phyloP scores from a whole-genome alignment of 2,329 filamentous ascomycete species.

The Aspergillus texensis region DNA sequence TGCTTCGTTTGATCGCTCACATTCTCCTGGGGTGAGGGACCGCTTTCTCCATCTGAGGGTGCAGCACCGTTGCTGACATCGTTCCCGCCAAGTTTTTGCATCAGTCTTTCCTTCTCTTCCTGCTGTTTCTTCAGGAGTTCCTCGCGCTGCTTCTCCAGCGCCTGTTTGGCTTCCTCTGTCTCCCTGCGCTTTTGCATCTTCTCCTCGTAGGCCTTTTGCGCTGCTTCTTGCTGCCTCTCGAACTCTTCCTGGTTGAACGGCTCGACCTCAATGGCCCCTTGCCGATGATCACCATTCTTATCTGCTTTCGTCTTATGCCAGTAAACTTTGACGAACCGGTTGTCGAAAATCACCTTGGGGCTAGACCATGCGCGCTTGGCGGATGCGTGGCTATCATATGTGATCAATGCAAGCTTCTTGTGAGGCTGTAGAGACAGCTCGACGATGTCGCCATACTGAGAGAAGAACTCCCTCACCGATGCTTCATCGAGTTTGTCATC shows the following conservation, averaged over 20 bases:
- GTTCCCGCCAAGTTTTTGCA: constrained; percentile 52
- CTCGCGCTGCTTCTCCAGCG: constrained; percentile 56
- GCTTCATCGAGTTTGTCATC: constrained; percentile 59
- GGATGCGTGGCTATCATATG: constrained; percentile 53
- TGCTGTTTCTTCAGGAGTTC: constrained; percentile 56
- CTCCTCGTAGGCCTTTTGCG: constrained; percentile 60
- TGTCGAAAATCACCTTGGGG: constrained; percentile 65
- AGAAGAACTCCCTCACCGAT: constrained; percentile 59
- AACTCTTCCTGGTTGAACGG: constrained; percentile 57
- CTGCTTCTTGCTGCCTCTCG: constrained; percentile 57
- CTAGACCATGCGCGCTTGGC: constrained; percentile 61
- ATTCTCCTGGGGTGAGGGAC: constrained; percentile 35
- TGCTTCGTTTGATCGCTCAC: constrained; percentile 53
- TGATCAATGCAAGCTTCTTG: constrained; percentile 58
- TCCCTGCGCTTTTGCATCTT: constrained; percentile 55
- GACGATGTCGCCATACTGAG: constrained; percentile 59
- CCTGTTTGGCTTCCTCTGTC: constrained; percentile 52
- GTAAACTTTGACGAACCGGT: constrained; percentile 66
- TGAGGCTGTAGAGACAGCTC: constrained; percentile 58
- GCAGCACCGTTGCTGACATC: constrained; percentile 32
- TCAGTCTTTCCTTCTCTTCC: constrained; percentile 55
- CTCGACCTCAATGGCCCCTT: constrained; percentile 23
- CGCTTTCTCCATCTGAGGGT: constrained; percentile 26
- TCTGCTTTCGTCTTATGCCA: constrained; percentile 56
- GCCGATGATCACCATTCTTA: constrained; percentile 29